Evolutionary conservation across 2,329 filamentous ascomycete genomes (phyloP).

Genomic region (Aulographum hederae): DNA sequence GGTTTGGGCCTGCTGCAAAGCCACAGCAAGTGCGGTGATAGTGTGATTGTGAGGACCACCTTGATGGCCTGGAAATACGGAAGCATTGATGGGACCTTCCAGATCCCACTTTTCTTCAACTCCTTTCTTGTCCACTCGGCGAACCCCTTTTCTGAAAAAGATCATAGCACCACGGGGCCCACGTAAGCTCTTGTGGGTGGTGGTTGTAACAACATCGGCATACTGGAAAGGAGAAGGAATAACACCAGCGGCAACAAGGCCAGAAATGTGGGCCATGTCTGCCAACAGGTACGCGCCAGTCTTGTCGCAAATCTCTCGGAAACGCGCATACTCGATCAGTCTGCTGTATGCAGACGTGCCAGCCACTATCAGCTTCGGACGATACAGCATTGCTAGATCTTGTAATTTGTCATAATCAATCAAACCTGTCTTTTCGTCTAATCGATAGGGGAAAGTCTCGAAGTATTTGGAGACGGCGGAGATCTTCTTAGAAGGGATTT

Average conservation of each 20-base stretch:
- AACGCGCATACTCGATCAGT: conserved; percentile 87
- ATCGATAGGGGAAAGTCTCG: conserved; percentile 92
- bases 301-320: conserved; percentile 88
- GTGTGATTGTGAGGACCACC: conserved; percentile 99
- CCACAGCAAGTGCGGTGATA: conserved; percentile 89
- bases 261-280: conserved; percentile 98
- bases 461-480: conserved; percentile 98
- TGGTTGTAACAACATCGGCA: conserved; percentile 94
- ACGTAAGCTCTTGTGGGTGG: conserved; percentile 96
- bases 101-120: conserved; percentile 88
- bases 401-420: conserved; percentile 93
- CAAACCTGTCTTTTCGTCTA: conserved; percentile 75
- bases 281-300: conserved; percentile 89
- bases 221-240: conserved; percentile 85
- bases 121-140: conserved; percentile 75
- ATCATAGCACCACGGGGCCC: conserved; percentile 98
- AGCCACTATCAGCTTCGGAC: conserved; percentile 88
- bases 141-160: conserved; percentile 96
- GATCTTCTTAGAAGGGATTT: conserved; percentile 69
- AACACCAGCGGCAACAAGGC: conserved; percentile 79
- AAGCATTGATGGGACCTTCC: conserved; percentile 94
- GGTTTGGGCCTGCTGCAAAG: conserved; percentile 79
- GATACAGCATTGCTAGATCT: conserved; percentile 78
- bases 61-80: conserved; percentile 97
- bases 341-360: conserved; percentile 98